phyloP scores from a whole-genome alignment of 176 grass and related monocot genomes.

The Luzula sylvatica region DNA sequence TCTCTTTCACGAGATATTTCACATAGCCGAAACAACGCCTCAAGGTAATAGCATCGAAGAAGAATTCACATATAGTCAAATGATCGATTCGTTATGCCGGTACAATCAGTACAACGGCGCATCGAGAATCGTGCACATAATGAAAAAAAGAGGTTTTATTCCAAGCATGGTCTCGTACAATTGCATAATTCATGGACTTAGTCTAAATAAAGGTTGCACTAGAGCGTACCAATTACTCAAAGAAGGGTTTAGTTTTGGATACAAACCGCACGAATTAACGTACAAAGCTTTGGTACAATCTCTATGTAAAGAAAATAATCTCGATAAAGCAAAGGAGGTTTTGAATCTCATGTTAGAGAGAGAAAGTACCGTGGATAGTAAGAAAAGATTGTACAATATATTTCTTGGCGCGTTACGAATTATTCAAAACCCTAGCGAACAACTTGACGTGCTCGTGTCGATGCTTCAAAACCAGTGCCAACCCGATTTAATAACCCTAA shows the following conservation, averaged over 20 bases:
- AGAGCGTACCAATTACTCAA: conserved; percentile 65
- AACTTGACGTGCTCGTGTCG: conserved; percentile 57
- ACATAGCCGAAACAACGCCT: conserved; percentile 50
- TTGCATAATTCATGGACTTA: conserved; percentile 77
- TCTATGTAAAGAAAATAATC: conserved; percentile 63
- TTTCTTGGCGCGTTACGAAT: conserved; percentile 50
- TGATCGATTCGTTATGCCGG: conserved; percentile 76
- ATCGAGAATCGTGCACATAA: conserved; percentile 66
- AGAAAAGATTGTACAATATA: conserved; percentile 71
- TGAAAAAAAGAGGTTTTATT: conserved; percentile 54
- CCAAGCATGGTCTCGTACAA: conserved; percentile 71
- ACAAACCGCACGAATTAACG: conserved; percentile 43
- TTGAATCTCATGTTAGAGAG: conserved; percentile 44
- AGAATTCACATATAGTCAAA: conserved; percentile 56
- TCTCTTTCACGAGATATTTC: conserved; percentile 59
- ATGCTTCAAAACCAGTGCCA: conserved; percentile 70
- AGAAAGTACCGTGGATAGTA: conserved; percentile 13
- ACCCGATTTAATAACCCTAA: conserved; percentile 68
- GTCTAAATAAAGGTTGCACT: conserved; percentile 42
- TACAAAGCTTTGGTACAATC: conserved; percentile 52
- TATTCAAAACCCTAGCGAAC: conserved; percentile 57
- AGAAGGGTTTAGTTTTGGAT: conserved; percentile 45
- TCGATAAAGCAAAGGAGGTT: conserved; percentile 60
- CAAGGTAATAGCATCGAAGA: conserved; percentile 36
- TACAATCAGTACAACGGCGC: conserved; percentile 55